Conservation (phyloP, 2,329 filamentous ascomycete species). For the Aspergillus brunneoviolaceus region DNA sequence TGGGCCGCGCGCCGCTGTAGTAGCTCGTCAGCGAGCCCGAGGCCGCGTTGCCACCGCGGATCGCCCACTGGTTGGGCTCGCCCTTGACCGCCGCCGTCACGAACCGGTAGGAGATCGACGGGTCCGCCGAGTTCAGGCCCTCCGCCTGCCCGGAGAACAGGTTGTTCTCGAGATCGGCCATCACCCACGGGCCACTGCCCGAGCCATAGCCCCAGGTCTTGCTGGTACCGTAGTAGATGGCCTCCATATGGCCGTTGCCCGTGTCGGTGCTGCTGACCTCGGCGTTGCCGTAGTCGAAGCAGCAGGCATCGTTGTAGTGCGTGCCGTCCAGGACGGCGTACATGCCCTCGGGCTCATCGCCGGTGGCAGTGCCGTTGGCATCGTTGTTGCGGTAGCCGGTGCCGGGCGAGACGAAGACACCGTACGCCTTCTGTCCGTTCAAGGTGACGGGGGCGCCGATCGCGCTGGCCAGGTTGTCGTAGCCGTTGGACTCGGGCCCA, state of each 20-base stretch:
- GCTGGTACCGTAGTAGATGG: slow-evolving; percentile 62
- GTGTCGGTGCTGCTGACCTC: slow-evolving; percentile 55
- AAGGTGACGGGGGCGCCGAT: slow-evolving; percentile 62
- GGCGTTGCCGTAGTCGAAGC: slow-evolving; percentile 60
- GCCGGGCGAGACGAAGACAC: slow-evolving; percentile 61
- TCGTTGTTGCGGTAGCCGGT: slow-evolving; percentile 64
- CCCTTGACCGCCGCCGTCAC: slow-evolving; percentile 60
- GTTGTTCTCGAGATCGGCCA: slow-evolving; percentile 68
- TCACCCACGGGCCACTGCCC: slow-evolving; percentile 64
- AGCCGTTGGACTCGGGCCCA: slow-evolving; percentile 57
- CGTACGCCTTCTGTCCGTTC: slow-evolving; percentile 62
- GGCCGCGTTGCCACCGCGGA: slow-evolving; percentile 58
- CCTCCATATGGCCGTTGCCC: slow-evolving; percentile 67
- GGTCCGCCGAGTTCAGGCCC: slow-evolving; percentile 52
- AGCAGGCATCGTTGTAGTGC: slow-evolving; percentile 35
- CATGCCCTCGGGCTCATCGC: slow-evolving; percentile 50
- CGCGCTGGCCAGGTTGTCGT: slow-evolving; percentile 61
- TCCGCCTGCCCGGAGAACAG: slow-evolving; percentile 58
- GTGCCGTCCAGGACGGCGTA: slow-evolving; percentile 37
- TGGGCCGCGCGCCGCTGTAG: slow-evolving; percentile 59
- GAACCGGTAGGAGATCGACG: slow-evolving; percentile 57
- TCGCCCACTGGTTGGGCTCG: slow-evolving; percentile 55
- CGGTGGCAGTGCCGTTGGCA: slow-evolving; percentile 53
- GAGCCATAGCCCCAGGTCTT: slow-evolving; percentile 57
- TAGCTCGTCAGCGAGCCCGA: slow-evolving; percentile 58